These are phyloP conservation scores for Paramecium sonneborni DNA, from an alignment of 73 alveolate species.

Conservation along the genomic window DNA sequence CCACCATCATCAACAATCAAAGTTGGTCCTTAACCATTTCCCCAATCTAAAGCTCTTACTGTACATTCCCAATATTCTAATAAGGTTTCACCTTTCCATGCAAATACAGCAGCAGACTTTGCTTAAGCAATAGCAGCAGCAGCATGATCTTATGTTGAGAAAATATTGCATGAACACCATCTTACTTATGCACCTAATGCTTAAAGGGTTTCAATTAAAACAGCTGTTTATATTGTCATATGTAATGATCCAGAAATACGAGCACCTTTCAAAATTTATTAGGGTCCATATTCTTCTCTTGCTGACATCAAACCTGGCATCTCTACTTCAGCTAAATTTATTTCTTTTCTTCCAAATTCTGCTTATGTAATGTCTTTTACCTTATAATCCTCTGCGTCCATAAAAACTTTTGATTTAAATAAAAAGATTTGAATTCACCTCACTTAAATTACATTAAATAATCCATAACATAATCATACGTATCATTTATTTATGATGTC, in stretches of 20 bases:
- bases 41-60: slow-evolving; percentile 90
- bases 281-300: slow-evolving; percentile 91
- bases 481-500: not conserved
- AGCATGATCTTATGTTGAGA: slow-evolving; percentile 97
- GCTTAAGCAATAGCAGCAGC: slow-evolving; percentile 97
- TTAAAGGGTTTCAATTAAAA: slow-evolving; percentile 92
- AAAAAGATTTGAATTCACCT: slow-evolving; percentile 26
- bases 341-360: slow-evolving; percentile 97
- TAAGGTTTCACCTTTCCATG: slow-evolving; percentile 95
- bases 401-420: slow-evolving; percentile 17
- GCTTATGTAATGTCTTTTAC: slow-evolving; percentile 91
- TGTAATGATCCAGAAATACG: slow-evolving; percentile 95
- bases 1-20: slow-evolving; percentile 98
- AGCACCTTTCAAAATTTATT: slow-evolving; percentile 88
- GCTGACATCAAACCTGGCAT: slow-evolving; percentile 97
- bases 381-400: slow-evolving; percentile 76
- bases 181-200: slow-evolving; percentile 94
- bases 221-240: slow-evolving; percentile 98
- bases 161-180: slow-evolving; percentile 97
- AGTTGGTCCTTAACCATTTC: slow-evolving; percentile 92
- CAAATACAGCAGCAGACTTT: slow-evolving; percentile 90
- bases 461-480: not conserved
- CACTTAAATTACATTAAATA: slow-evolving; percentile 9
- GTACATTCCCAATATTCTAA: slow-evolving; percentile 99
- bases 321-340: slow-evolving; percentile 91